These are phyloP conservation scores for Blastobotrys mokoenaii DNA, from an alignment of 805 yeast genomes.

Conservation along the genomic window DNA sequence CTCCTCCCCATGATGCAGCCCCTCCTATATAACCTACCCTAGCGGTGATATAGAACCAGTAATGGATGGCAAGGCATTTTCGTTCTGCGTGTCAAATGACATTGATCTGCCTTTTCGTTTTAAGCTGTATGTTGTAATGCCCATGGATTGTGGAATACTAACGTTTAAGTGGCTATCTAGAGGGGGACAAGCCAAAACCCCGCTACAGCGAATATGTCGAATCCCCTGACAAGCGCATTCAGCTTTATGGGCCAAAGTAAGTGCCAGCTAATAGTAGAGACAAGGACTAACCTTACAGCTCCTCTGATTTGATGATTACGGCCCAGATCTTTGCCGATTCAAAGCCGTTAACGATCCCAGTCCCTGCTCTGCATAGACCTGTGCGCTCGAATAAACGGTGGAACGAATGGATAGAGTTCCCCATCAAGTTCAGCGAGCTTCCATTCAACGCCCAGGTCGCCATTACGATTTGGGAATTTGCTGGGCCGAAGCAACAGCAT, in stretches of 20 bases:
- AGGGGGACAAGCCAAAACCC: constrained; percentile 36
- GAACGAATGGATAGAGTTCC: constrained; percentile 67
- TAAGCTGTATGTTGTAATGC: constrained; percentile 30
- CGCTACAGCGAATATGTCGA: constrained; percentile 40
- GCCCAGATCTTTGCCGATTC: constrained; percentile 38
- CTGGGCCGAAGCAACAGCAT: constrained; percentile 36
- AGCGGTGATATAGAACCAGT: too few species aligned
- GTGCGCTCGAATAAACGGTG: constrained; percentile 43
- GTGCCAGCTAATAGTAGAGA: not conserved
- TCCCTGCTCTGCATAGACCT: constrained; percentile 41
- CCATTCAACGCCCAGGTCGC: constrained; percentile 52
- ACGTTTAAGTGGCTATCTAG: constrained; percentile 30
- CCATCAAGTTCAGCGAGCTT: constrained; percentile 65
- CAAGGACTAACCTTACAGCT: too few species aligned
- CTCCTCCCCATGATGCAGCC: too few species aligned
- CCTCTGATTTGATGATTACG: constrained; percentile 34
- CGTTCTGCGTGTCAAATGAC: constrained; percentile 52
- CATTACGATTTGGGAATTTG: constrained; percentile 61
- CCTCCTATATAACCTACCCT: too few species aligned
- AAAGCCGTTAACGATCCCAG: constrained; percentile 41
- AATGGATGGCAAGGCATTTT: constrained; percentile 35
- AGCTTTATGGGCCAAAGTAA: constrained; percentile 33
- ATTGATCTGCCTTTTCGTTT: constrained; percentile 41
- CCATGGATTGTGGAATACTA: too few species aligned
- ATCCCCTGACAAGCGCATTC: constrained; percentile 37